Evolutionary conservation across 2,329 filamentous ascomycete species (phyloP).

Genomic region (Cercospora sp.): DNA sequence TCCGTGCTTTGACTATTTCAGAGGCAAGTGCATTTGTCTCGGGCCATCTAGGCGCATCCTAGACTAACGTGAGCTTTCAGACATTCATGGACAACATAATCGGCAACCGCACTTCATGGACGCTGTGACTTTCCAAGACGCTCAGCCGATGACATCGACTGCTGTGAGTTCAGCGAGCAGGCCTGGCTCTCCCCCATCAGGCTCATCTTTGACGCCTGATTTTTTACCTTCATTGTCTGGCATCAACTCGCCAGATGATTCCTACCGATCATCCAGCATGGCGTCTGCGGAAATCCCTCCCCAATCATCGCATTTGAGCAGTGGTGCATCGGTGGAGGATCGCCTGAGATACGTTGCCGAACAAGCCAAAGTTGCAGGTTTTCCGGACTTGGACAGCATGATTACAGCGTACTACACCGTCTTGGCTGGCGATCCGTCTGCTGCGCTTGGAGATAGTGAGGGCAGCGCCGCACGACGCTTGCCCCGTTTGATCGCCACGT

Average conservation of each 20-base stretch:
- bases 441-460: neutral
- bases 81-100: neutral
- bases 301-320: neutral
- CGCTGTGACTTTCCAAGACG: neutral
- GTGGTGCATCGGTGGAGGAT: neutral
- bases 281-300: neutral
- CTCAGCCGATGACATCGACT: slow-evolving; percentile 3
- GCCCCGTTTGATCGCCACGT: slow-evolving; percentile 6
- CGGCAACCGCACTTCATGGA: slow-evolving; percentile 1
- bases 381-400: slow-evolving; percentile 2
- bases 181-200: neutral
- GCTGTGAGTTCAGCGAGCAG: neutral
- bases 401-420: slow-evolving; percentile 9
- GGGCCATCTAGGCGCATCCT: neutral
- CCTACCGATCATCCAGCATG: slow-evolving; percentile 3
- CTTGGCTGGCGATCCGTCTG: neutral
- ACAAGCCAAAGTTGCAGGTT: slow-evolving; percentile 5
- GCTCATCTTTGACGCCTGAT: neutral
- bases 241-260: slow-evolving; percentile 1
- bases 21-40: neutral
- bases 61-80: neutral
- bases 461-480: neutral
- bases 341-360: slow-evolving; percentile 6
- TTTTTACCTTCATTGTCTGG: slow-evolving; percentile 1
- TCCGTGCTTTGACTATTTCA: slow-evolving; percentile 7